Conservation (phyloP, 1,284 basidiomycete species). For the Singerocomus rubriflavus region DNA sequence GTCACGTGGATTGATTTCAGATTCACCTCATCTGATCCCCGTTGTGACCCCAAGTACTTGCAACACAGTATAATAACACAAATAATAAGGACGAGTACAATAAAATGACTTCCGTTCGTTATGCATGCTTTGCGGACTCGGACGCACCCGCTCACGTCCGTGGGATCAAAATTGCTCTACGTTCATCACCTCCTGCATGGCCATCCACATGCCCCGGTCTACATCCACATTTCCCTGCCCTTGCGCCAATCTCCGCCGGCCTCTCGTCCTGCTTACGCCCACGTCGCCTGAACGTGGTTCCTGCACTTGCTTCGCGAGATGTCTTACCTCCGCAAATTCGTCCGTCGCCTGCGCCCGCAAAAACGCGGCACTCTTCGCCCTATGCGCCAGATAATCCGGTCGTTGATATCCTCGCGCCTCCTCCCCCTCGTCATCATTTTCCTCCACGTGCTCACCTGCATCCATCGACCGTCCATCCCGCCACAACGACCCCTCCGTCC, state of each 20-base stretch:
- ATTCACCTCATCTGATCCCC: too few species aligned
- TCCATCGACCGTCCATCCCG: conserved; percentile 55
- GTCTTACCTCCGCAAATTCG: conserved; percentile 65
- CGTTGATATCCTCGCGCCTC: conserved; percentile 42
- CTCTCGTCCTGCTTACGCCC: conserved; percentile 11
- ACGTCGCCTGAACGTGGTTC: conserved; percentile 35
- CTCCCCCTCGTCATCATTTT: conserved; percentile 23
- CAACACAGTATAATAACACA: too few species aligned
- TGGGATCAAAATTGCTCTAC: neutral
- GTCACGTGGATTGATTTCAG: conserved; percentile 18
- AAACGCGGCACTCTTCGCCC: conserved; percentile 59
- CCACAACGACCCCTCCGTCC: conserved; percentile 67
- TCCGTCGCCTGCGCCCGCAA: conserved; percentile 70
- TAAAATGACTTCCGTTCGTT: too few species aligned
- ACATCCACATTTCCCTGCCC: conserved; percentile 1
- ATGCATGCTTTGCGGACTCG: too few species aligned
- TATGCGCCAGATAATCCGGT: conserved; percentile 60
- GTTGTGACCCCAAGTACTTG: too few species aligned
- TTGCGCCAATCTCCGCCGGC: neutral
- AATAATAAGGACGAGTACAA: too few species aligned
- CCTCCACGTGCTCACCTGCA: conserved; percentile 10
- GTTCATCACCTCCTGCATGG: conserved; percentile 28
- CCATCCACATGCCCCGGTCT: conserved; percentile 19
- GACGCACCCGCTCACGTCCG: neutral
- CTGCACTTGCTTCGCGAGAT: conserved; percentile 52